Percentiles rank a stretch among this genome's conserved stretches.
Evolutionary conservation across 352 stramenopile species (phyloP).

Genomic region (Globisporangium viniferum): DNA sequence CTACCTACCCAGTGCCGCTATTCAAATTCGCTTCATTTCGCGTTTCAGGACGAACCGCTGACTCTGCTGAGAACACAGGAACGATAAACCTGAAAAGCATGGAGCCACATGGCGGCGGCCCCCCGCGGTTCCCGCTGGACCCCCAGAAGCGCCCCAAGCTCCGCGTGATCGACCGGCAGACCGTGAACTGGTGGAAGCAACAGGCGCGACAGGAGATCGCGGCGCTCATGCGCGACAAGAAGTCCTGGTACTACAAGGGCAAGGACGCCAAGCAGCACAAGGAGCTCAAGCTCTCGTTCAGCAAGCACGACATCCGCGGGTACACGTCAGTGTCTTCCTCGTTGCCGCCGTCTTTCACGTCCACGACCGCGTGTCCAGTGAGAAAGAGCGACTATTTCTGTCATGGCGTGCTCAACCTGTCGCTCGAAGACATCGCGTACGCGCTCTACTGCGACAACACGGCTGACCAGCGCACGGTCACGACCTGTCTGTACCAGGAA

Average conservation of each 20-base stretch:
- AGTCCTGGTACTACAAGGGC: slow-evolving; percentile 47
- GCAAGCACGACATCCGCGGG: slow-evolving; percentile 26
- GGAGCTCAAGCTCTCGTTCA: slow-evolving; percentile 27
- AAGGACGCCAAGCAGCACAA: slow-evolving; percentile 7
- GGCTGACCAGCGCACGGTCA: slow-evolving; percentile 27
- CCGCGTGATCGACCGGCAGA: background rate
- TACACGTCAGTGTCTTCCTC: background rate
- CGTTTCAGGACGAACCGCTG: background rate
- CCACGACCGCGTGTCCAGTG: too few relatives aligned
- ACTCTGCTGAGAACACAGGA: background rate
- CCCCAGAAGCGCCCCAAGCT: background rate
- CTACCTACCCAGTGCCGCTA: background rate
- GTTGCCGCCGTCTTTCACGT: too few relatives aligned
- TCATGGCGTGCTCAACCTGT: slow-evolving; percentile 29
- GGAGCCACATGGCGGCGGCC: background rate
- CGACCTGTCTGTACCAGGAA: slow-evolving; percentile 42
- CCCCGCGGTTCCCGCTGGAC: background rate
- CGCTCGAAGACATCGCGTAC: slow-evolving; percentile 38
- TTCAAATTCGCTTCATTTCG: background rate
- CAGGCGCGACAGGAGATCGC: slow-evolving; percentile 22
- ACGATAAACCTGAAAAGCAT: background rate
- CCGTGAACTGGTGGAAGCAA: slow-evolving; percentile 1
- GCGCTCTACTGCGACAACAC: slow-evolving; percentile 31
- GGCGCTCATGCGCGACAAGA: slow-evolving; percentile 21
- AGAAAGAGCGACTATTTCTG: slow-evolving; percentile 16